phyloP scores from a whole-genome alignment of 2,329 filamentous ascomycete genomes.

The Calonectria hawksworthii region DNA sequence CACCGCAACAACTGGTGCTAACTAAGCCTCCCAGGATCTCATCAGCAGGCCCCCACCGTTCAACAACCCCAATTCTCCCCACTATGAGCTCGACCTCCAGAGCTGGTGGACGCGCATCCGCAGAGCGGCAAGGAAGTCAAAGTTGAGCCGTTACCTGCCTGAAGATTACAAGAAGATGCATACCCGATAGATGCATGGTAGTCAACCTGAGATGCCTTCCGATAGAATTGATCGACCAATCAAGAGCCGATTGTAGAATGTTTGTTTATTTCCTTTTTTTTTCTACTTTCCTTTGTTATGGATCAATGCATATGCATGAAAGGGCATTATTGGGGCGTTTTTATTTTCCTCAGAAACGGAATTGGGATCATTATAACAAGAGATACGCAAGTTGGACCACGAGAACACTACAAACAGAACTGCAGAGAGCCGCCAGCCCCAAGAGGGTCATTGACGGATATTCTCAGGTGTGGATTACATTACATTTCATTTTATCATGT shows the following conservation, averaged over 20 bases:
- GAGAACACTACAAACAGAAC: slow-evolving; percentile 11
- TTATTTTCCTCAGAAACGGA: background rate
- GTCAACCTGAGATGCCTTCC: background rate
- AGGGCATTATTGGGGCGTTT: slow-evolving; percentile 30
- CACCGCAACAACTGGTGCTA: slow-evolving; percentile 1
- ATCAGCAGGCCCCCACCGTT: slow-evolving; percentile 47
- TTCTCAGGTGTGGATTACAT: background rate
- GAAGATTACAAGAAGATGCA: slow-evolving; percentile 52
- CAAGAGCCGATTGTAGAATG: background rate
- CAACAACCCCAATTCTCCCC: slow-evolving; percentile 45
- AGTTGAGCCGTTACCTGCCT: slow-evolving; percentile 51
- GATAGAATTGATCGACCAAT: slow-evolving; percentile 13
- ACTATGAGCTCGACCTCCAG: slow-evolving; percentile 46
- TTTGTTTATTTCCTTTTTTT: slow-evolving; percentile 14
- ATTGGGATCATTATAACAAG: slow-evolving; percentile 11
- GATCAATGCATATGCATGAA: slow-evolving; percentile 12
- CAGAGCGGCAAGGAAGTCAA: slow-evolving; percentile 52
- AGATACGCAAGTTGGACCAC: background rate
- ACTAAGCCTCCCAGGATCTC: slow-evolving; percentile 46
- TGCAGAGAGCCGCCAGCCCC: slow-evolving; percentile 1
- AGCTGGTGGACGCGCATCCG: slow-evolving; percentile 54
- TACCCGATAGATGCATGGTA: slow-evolving; percentile 38
- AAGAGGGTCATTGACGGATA: background rate
- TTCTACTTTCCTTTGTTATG: background rate
- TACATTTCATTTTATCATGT: background rate